Evolutionary conservation across 2,329 filamentous ascomycete genomes (phyloP).

Genomic region (Pseudopyrenochaeta lycopersici): DNA sequence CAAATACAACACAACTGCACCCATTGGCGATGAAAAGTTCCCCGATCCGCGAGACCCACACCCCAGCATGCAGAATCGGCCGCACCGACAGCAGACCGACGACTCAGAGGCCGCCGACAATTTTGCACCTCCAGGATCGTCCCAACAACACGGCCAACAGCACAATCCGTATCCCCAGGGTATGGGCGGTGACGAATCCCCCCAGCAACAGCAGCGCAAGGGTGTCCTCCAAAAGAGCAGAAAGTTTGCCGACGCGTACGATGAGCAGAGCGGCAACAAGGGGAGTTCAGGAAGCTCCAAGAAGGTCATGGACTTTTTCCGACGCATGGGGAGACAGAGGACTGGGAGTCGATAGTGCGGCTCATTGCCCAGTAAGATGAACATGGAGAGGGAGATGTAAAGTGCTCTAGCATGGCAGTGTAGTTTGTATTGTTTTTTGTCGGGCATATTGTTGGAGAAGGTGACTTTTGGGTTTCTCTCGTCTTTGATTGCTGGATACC

Average conservation of each 20-base stretch:
- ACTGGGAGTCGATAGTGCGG: conserved; percentile 15
- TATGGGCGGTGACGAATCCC: conserved; percentile 41
- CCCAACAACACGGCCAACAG: conserved; percentile 17
- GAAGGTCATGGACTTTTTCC: conserved; percentile 98
- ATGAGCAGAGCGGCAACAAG: conserved; percentile 59
- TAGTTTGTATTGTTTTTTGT: no score
- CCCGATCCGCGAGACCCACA: conserved; percentile 44
- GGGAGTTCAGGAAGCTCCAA: conserved; percentile 74
- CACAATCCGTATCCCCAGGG: conserved; percentile 52
- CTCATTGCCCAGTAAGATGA: not conserved
- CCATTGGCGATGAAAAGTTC: conserved; percentile 48
- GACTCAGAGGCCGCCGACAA: conserved; percentile 49
- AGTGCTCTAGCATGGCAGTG: not conserved
- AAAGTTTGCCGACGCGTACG: conserved; percentile 87
- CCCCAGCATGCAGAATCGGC: conserved; percentile 32
- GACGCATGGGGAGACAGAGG: conserved; percentile 81
- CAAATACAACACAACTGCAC: conserved; percentile 24
- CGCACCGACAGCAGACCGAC: conserved; percentile 40
- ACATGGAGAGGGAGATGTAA: not conserved
- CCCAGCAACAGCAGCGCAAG: conserved; percentile 32
- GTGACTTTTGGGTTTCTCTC: not conserved
- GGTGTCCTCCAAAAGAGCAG: conserved; percentile 84
- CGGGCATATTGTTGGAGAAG: no score
- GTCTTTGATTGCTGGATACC: not conserved
- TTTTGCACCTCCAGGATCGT: conserved; percentile 21